Conservation (phyloP, 2,329 filamentous ascomycete genomes). For the Colletotrichum sp. region DNA sequence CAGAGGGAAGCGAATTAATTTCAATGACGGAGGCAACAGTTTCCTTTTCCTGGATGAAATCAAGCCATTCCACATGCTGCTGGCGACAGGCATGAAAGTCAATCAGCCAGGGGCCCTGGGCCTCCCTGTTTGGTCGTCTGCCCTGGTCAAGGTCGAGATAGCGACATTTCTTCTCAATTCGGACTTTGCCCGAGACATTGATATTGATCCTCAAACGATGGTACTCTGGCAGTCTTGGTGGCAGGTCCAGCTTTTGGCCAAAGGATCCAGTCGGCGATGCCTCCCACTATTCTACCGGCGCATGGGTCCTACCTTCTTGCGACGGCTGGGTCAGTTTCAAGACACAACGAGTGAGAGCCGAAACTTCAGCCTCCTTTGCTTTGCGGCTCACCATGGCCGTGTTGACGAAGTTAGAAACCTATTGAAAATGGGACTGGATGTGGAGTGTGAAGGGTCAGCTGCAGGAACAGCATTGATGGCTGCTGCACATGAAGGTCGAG, state of each 20-base stretch:
- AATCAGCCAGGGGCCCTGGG: not conserved
- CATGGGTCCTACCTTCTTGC: not conserved
- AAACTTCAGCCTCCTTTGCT: not conserved
- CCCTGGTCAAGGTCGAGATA: not conserved
- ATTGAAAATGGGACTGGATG: not conserved
- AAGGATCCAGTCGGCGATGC: too few relatives aligned
- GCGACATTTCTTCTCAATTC: not conserved
- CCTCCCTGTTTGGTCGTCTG: not conserved
- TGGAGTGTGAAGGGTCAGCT: not conserved
- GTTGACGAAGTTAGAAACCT: not conserved
- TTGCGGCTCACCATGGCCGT: not conserved
- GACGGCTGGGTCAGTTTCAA: not conserved
- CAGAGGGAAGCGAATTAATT: not conserved
- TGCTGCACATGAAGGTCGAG: not conserved
- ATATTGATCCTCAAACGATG: not conserved
- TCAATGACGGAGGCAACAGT: not conserved
- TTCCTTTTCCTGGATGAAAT: not conserved
- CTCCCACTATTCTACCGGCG: not conserved
- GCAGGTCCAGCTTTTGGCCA: not conserved
- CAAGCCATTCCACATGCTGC: not conserved
- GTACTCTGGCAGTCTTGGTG: not conserved
- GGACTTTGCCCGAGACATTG: not conserved
- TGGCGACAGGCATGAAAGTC: not conserved
- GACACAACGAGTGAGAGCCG: not conserved
- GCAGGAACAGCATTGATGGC: not conserved